Conservation (phyloP, 441 rosid genomes). For the Codiaeum variegatum region DNA sequence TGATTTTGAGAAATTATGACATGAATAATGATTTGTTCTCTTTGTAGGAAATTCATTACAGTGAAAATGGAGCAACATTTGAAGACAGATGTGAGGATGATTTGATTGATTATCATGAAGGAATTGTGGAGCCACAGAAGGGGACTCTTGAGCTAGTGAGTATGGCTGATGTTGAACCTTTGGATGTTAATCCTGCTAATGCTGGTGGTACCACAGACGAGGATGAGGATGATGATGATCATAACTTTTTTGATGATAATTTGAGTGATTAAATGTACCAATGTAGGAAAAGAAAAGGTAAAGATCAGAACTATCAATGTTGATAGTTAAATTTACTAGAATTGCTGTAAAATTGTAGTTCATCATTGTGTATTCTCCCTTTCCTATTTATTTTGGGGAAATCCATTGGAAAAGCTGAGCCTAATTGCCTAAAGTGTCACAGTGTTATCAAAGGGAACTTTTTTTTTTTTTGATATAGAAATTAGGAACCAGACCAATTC, state of each 20-base stretch:
- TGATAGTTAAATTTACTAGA: not conserved
- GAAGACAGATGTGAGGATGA: constrained; percentile 20
- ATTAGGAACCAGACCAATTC: no score
- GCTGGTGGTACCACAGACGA: constrained; percentile 9
- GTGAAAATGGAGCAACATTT: constrained; percentile 17
- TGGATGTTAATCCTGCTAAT: constrained; percentile 19
- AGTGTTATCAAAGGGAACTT: no score
- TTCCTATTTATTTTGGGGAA: not conserved
- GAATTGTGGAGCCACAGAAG: constrained; percentile 7
- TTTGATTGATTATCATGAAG: constrained; percentile 14
- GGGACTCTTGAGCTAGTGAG: constrained; percentile 11
- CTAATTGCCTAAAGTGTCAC: no score
- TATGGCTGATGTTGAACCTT: constrained; percentile 13
- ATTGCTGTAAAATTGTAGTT: not conserved
- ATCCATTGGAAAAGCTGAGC: not conserved
- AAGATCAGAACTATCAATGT: not conserved
- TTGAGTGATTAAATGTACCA: constrained; percentile 11
- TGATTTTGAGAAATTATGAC: not conserved
- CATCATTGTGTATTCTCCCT: not conserved
- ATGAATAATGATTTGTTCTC: not conserved
- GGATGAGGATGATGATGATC: constrained; percentile 12
- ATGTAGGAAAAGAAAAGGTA: not conserved
- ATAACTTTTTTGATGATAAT: constrained; percentile 18
- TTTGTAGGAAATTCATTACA: constrained; percentile 7
- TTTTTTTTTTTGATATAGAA: no score